phyloP scores from a whole-genome alignment of 2,329 filamentous ascomycete species.

The Verticillium tricorpus region DNA sequence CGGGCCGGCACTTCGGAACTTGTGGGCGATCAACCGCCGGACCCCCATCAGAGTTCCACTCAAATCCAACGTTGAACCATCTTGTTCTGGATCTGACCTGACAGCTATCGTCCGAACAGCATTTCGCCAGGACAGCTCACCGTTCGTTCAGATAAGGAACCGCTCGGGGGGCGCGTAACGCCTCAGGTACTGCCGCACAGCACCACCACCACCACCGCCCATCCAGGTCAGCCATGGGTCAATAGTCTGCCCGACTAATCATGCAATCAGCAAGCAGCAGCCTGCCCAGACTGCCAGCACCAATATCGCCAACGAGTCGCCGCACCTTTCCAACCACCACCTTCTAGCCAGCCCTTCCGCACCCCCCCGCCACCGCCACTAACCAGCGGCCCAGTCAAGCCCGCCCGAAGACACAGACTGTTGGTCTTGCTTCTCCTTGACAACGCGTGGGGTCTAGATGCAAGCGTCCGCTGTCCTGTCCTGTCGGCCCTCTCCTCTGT shows the following conservation, averaged over 20 bases:
- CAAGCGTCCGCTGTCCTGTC: background rate
- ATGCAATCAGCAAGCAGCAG: background rate
- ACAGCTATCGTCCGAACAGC: background rate
- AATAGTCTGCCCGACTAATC: background rate
- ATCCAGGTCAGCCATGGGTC: background rate
- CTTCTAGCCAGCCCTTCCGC: too few species aligned
- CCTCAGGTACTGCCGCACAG: too few species aligned
- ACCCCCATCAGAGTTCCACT: background rate
- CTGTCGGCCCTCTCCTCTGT: background rate
- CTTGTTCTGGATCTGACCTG: background rate
- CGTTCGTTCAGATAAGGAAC: too few species aligned
- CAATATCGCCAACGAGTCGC: background rate
- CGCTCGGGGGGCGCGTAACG: too few species aligned
- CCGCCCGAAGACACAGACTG: too few species aligned
- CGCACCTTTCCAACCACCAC: background rate
- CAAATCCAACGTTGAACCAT: background rate
- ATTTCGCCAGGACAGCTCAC: too few species aligned
- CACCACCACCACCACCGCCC: background rate
- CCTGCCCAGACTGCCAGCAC: background rate
- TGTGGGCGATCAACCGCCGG: background rate
- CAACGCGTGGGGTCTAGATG: background rate
- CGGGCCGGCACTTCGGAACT: background rate
- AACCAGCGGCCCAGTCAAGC: too few species aligned
- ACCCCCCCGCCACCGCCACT: too few species aligned
- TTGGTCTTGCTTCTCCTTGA: background rate